phyloP scores from a whole-genome alignment of 495 filamentous ascomycete species.

The Penicillium lagena region DNA sequence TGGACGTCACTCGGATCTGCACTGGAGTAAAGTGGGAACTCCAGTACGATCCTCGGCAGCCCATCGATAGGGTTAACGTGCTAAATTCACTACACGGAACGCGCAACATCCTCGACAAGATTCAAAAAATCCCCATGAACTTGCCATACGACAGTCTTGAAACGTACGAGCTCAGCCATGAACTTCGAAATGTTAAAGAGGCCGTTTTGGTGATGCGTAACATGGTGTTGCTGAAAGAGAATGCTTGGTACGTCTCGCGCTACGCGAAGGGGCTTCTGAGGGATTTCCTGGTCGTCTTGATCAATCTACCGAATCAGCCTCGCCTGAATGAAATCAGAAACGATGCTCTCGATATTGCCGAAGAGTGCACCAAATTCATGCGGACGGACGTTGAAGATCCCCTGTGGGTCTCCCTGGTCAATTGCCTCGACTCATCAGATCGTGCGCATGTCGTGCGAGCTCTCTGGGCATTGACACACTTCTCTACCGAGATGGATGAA shows the following conservation, averaged over 20 bases:
- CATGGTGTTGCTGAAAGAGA: slow-evolving; percentile 85
- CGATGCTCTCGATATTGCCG: slow-evolving; percentile 86
- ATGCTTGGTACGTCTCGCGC: slow-evolving; percentile 73
- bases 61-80: slow-evolving; percentile 60
- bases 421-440: slow-evolving; percentile 65
- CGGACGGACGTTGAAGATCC: slow-evolving; percentile 63
- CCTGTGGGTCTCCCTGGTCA: slow-evolving; percentile 68
- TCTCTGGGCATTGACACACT: slow-evolving; percentile 79
- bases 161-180: slow-evolving; percentile 62
- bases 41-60: slow-evolving; percentile 52
- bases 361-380: slow-evolving; percentile 80
- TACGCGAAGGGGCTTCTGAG: slow-evolving; percentile 59
- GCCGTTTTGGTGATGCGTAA: slow-evolving; percentile 85
- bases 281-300: slow-evolving; percentile 73
- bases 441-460: slow-evolving; percentile 79
- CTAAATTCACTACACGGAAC: slow-evolving; percentile 62
- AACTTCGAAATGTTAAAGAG: slow-evolving; percentile 72
- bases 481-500: slow-evolving; percentile 75
- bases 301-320: slow-evolving; percentile 72
- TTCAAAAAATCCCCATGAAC: slow-evolving; percentile 50
- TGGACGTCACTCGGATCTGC: slow-evolving; percentile 67
- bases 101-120: slow-evolving; percentile 62
- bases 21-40: slow-evolving; percentile 79
- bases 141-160: slow-evolving; percentile 64
- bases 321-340: slow-evolving; percentile 80